Evolutionary conservation across 2,329 filamentous ascomycete species (phyloP).

Genomic region (Ophiocordyceps australis): DNA sequence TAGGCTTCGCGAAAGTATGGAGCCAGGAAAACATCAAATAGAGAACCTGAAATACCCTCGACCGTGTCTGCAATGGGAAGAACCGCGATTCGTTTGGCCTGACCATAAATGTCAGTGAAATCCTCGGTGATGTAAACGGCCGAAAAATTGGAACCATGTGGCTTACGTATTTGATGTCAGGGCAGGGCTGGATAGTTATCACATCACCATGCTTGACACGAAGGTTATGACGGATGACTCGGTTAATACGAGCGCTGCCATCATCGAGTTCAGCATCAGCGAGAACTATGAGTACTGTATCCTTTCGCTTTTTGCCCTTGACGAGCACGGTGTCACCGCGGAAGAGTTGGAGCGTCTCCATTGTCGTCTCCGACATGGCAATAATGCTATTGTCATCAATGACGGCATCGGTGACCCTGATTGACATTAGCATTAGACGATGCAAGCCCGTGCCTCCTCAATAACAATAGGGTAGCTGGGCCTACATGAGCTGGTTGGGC

Average conservation of each 20-base stretch:
- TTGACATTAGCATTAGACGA: slow-evolving; percentile 5
- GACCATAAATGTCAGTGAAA: slow-evolving; percentile 4
- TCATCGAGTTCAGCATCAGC: slow-evolving; percentile 97
- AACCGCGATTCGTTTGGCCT: slow-evolving; percentile 98
- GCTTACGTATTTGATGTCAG: slow-evolving; percentile 99
- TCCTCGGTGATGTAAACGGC: background rate
- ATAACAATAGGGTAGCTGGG: slow-evolving; percentile 2
- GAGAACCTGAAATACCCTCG: slow-evolving; percentile 89
- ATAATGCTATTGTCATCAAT: slow-evolving; percentile 99
- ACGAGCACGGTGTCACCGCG: slow-evolving; percentile 95
- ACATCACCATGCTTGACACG: slow-evolving; percentile 97
- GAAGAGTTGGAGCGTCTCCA: slow-evolving; percentile 97
- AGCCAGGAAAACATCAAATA: slow-evolving; percentile 98
- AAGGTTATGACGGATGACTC: slow-evolving; percentile 94
- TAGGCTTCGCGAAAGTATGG: slow-evolving; percentile 99
- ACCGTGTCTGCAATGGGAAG: slow-evolving; percentile 96
- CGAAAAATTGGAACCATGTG: no score
- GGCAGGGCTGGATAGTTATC: slow-evolving; percentile 91
- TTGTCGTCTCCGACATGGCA: slow-evolving; percentile 92
- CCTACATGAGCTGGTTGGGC: slow-evolving; percentile 95
- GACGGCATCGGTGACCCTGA: slow-evolving; percentile 87
- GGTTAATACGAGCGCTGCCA: slow-evolving; percentile 91
- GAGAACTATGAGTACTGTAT: slow-evolving; percentile 93
- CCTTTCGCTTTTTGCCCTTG: slow-evolving; percentile 99
- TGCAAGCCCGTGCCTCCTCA: background rate